Evolutionary conservation across 352 stramenopile genomes (phyloP).

Genomic region (Globisporangium camurandrum): DNA sequence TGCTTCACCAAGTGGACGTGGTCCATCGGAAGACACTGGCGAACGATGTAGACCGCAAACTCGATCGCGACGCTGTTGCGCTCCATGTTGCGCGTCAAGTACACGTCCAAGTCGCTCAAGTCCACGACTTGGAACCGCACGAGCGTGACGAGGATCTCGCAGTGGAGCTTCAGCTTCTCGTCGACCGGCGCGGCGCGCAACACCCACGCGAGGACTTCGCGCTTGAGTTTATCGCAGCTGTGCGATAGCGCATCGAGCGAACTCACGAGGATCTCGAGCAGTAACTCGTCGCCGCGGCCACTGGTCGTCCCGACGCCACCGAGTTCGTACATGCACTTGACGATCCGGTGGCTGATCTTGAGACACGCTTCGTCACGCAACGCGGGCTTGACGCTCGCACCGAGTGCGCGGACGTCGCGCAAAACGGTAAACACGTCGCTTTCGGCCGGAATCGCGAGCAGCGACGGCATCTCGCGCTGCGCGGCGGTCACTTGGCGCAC

Average conservation of each 20-base stretch:
- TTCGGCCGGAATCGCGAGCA: slow-evolving; percentile 59
- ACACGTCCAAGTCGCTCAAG: slow-evolving; percentile 91
- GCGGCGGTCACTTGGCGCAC: slow-evolving; percentile 61
- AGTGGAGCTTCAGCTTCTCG: slow-evolving; percentile 93
- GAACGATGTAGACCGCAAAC: slow-evolving; percentile 94
- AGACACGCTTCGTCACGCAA: slow-evolving; percentile 89
- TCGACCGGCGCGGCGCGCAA: slow-evolving; percentile 92
- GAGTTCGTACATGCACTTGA: slow-evolving; percentile 96
- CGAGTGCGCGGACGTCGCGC: slow-evolving; percentile 69
- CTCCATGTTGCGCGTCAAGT: slow-evolving; percentile 93
- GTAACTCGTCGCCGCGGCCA: slow-evolving; percentile 86
- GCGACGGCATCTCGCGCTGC: slow-evolving; percentile 69
- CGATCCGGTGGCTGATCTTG: slow-evolving; percentile 95
- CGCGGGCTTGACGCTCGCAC: slow-evolving; percentile 60
- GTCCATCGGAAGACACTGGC: slow-evolving; percentile 88
- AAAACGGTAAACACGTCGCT: slow-evolving; percentile 83
- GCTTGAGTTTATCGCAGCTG: slow-evolving; percentile 89
- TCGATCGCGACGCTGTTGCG: slow-evolving; percentile 93
- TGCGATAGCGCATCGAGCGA: slow-evolving; percentile 91
- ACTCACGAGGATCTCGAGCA: slow-evolving; percentile 93
- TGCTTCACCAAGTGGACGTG: slow-evolving; percentile 88
- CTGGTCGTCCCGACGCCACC: too few species aligned
- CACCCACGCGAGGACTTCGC: slow-evolving; percentile 93
- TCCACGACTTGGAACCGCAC: slow-evolving; percentile 93
- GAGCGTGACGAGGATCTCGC: slow-evolving; percentile 93